Base-by-base conservation (phyloP, 768 basidiomycete genomes). In the Mycena belliarum region DNA sequence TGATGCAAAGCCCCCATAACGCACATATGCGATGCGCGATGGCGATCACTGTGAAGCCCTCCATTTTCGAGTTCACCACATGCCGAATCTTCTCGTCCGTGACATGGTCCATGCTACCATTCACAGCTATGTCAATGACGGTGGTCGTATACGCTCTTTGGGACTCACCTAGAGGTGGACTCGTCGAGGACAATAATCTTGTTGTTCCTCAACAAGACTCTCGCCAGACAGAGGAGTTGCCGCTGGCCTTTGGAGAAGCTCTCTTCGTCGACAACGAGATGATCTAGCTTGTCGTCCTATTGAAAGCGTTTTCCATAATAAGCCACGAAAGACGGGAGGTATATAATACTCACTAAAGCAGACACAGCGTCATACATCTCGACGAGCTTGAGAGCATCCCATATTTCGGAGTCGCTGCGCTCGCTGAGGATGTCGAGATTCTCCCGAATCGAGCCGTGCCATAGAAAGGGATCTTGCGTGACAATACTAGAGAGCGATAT, bases 381-480 rank as follows among this genome's bases (percentile, higher is more conserved):
- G 12, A 60, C 59, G 24, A 51, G 49, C 35, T 60, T 60, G 26
- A 60, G 59, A 25, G 49, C 26, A 29, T 60, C 59, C 59, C 59
- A 60, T 23, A 60, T 50, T 32, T 60, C 59, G 8, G 53, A 21
- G 26, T 60, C 59, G 14, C 33, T 60, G 35, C 49, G 32, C 43
- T 21, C 53, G 38, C 42, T 50, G 6, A 28, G 45, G 5, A 60
- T 33, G 32, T 60, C 59, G 8, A 60, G 44, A 32, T 60, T 60
- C 21, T 60, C 59, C 20, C 53, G 59, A 20, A 60, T 55, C 16
- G 53, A 55, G 6, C 59, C 59, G 37, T 60, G 59, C 59, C 59
- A 60, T n/a, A 60, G 49, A 53, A 60, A 60, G n/a, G 59, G 59
- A 38, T 60, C 59, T 25, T 60, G 59, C 0, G 59, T 60, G 28